Evolutionary conservation across 2,329 filamentous ascomycete species (phyloP).

Genomic region (Colletotrichum tofieldiae): DNA sequence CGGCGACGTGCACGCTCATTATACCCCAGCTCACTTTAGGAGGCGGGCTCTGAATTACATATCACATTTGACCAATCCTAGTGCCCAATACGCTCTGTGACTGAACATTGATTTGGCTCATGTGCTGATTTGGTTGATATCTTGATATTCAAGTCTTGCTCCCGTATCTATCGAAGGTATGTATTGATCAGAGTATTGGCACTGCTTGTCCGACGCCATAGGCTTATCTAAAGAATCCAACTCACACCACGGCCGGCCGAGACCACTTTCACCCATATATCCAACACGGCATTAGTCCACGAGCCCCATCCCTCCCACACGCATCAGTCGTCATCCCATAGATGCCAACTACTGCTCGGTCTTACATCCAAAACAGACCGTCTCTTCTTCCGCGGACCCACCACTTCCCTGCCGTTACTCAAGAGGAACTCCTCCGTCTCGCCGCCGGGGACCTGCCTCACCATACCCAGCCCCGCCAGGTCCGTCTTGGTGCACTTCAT

Average conservation of each 20-base stretch:
- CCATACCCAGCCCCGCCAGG: constrained; percentile 39
- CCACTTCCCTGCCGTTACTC: constrained; percentile 38
- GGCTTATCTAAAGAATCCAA: not conserved
- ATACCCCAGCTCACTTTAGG: constrained; percentile 35
- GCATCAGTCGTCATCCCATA: constrained; percentile 38
- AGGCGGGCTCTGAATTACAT: constrained; percentile 19
- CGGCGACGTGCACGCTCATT: constrained; percentile 30
- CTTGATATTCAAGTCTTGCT: not conserved
- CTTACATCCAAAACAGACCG: constrained; percentile 29
- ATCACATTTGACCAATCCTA: not conserved
- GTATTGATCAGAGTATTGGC: too few species aligned
- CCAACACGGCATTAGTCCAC: not conserved
- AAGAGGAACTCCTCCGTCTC: constrained; percentile 41
- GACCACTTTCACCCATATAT: not conserved
- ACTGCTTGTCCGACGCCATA: not conserved
- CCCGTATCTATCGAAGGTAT: not conserved
- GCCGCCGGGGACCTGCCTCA: constrained; percentile 29
- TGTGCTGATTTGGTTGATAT: too few species aligned
- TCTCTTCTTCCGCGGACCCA: constrained; percentile 28
- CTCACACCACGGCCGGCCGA: too few species aligned
- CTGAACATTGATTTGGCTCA: not conserved
- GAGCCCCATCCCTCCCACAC: not conserved
- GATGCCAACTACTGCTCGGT: constrained; percentile 38
- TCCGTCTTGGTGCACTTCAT: constrained; percentile 44
- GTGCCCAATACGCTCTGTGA: not conserved